Percentiles rank a stretch among this genome's conserved stretches.
Evolutionary conservation across 2,329 filamentous ascomycete species (phyloP).

Genomic region (Penicillium oxalicum): DNA sequence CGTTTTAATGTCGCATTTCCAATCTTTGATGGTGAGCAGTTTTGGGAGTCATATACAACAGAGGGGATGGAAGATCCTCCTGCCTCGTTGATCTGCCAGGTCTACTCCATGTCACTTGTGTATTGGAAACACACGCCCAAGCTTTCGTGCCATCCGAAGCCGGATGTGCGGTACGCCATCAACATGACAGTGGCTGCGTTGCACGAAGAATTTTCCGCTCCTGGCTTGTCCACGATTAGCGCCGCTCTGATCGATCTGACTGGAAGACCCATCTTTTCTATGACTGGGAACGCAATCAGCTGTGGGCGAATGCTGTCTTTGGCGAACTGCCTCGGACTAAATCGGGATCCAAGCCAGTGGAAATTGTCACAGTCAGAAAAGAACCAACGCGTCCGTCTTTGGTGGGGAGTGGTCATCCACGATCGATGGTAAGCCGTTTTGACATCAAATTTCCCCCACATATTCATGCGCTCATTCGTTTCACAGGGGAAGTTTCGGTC

Average conservation of each 20-base stretch:
- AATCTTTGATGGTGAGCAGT: constrained; percentile 51
- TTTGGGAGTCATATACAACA: constrained; percentile 46
- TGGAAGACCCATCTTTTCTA: constrained; percentile 55
- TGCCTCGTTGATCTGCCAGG: constrained; percentile 50
- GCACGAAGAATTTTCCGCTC: constrained; percentile 55
- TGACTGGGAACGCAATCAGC: constrained; percentile 53
- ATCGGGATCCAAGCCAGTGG: constrained; percentile 51
- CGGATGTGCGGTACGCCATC: constrained; percentile 57
- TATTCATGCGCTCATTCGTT: constrained; percentile 15
- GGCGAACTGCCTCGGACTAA: constrained; percentile 51
- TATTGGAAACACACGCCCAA: constrained; percentile 51
- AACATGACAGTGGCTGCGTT: constrained; percentile 57
- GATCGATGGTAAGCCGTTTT: constrained; percentile 44
- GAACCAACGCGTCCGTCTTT: constrained; percentile 47
- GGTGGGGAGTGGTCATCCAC: constrained; percentile 54
- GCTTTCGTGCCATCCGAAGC: constrained; percentile 44
- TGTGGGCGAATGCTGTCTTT: constrained; percentile 50
- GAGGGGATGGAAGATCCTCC: constrained; percentile 47
- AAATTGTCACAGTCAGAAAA: constrained; percentile 48
- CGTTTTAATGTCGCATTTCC: constrained; percentile 58
- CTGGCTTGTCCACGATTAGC: constrained; percentile 54
- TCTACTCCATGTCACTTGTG: constrained; percentile 54
- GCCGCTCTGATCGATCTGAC: constrained; percentile 55
- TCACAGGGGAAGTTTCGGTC: constrained; percentile 48
- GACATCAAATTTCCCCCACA: neutral